These are phyloP conservation scores for Penicillium sumatraense DNA, from an alignment of 2,329 filamentous ascomycete genomes.

Conservation along the genomic window DNA sequence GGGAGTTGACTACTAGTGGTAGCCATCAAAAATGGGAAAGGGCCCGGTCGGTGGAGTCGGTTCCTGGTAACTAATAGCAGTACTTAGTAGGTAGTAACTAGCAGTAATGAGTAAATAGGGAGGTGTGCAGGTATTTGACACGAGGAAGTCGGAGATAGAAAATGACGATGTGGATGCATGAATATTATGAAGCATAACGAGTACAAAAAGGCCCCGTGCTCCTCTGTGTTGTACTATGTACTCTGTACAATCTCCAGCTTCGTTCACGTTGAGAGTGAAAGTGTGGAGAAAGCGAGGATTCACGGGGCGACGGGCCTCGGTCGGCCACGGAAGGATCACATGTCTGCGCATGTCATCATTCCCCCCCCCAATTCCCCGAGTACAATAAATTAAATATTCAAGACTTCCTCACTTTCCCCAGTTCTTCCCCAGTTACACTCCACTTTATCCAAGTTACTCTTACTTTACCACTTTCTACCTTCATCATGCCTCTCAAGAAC, in stretches of 20 bases:
- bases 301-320: constrained; percentile 6
- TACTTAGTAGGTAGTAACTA: too few relatives aligned
- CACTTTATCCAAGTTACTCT: neutral
- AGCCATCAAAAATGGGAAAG: neutral
- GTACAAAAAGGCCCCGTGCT: neutral
- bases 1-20: too few relatives aligned
- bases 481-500: constrained; percentile 72
- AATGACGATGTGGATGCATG: neutral
- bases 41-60: neutral
- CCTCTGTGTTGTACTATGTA: too few relatives aligned
- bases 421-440: constrained; percentile 31
- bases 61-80: too few relatives aligned
- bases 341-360: constrained; percentile 26
- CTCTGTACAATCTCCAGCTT: too few relatives aligned
- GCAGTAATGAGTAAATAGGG: too few relatives aligned
- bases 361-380: neutral
- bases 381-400: too few relatives aligned
- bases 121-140: neutral
- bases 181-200: neutral
- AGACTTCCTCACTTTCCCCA: too few relatives aligned
- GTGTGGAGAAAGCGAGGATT: constrained; percentile 6
- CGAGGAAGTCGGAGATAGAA: neutral
- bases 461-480: neutral
- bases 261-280: too few relatives aligned
- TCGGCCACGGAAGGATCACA: constrained; percentile 30